Evolutionary conservation across 306 rosid species (phyloP).

Genomic region (Vigna reflexopilosa): DNA sequence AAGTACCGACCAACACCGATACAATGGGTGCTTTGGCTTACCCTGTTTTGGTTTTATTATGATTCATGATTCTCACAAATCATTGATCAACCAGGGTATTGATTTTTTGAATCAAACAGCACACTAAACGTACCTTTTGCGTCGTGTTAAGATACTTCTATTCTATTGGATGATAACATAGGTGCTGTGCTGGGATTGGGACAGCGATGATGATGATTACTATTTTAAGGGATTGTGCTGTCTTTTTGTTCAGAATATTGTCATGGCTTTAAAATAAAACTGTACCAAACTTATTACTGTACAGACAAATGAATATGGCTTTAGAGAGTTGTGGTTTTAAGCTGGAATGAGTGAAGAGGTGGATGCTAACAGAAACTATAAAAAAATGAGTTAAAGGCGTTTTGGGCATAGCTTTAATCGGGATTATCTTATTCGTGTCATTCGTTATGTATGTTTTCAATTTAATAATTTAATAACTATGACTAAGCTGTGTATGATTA

Average conservation of each 20-base stretch:
- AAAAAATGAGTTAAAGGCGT: background rate
- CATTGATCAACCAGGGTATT: background rate
- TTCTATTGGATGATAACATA: slow-evolving; percentile 14
- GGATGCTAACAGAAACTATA: background rate
- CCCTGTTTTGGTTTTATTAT: background rate
- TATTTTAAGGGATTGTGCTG: background rate
- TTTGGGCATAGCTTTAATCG: background rate
- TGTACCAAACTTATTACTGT: background rate
- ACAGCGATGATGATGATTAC: background rate
- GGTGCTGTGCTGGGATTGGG: background rate
- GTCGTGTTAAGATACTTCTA: slow-evolving; percentile 9
- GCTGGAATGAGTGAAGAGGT: background rate
- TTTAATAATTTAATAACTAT: background rate
- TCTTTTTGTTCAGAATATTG: background rate
- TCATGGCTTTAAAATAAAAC: background rate
- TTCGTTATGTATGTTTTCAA: background rate
- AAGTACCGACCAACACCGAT: background rate
- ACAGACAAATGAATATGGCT: background rate
- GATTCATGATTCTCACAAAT: background rate
- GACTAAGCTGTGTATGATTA: background rate
- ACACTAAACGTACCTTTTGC: background rate
- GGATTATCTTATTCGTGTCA: background rate
- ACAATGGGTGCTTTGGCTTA: background rate
- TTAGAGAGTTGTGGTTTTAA: background rate
- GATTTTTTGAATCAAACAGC: slow-evolving; percentile 15